Base-by-base conservation (phyloP, 2,329 filamentous ascomycete genomes). In the Phialophora verrucosa region DNA sequence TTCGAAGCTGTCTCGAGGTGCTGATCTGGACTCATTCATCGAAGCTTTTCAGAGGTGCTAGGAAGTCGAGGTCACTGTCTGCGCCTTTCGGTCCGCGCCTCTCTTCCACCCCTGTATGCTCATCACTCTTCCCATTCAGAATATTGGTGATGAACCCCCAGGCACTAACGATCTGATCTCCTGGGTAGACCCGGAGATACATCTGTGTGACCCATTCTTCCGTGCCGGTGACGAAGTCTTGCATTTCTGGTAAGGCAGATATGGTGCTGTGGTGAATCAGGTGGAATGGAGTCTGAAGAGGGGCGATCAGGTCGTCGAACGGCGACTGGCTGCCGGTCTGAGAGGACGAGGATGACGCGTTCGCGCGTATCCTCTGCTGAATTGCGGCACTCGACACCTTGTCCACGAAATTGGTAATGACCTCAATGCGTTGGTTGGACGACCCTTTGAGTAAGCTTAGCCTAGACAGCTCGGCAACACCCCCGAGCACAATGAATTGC, bases 361-460 rank as follows among this genome's bases (percentile, higher is more conserved):
- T 38, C 32, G 35, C 53, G 3, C 49, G 38, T 20, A 62, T 53
- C 20, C 62, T 57, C 23, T 49, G 54, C 27, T 63, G 50, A n/a
- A 53, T 61, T 7, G 63, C 60, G 32, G 54, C 60, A 11, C 35
- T 58, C 0, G 50, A 56, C 23, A 70, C 25, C 31, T 63, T 68
- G 27, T 72, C 70, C n/a, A 64, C 53, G 47, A 70, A 72, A 1
- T 57, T 35, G 5, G 60, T 65, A 32, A 72, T 61, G 10, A 63
- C 32, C 20, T 68, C 65, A 25, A 71, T 63, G 1, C 70, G 69
- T 53, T 67, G 58, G 56, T 61, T 69, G 54, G 70, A 70, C 11
- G 62, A 70, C 4, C 69, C 70, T 12, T 71, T 69, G 29, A 72
- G 59, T 38, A 71, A 62, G 38, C 63, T 68, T 10, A 72, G 49